Conservation (phyloP, 192 early-diverging fungal genomes). For the Coemansia sp. region DNA sequence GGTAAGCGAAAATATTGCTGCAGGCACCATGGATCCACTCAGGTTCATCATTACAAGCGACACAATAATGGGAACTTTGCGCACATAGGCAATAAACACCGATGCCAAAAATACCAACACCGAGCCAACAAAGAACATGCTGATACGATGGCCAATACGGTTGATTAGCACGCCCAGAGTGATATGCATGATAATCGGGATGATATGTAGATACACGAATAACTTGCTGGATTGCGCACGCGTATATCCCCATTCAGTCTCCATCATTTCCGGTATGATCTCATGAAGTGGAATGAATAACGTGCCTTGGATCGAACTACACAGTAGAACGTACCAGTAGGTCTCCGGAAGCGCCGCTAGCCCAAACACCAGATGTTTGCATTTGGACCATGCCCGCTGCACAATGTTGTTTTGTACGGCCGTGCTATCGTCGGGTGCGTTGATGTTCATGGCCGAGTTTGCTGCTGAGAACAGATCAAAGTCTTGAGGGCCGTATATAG, state of each 20-base stretch:
- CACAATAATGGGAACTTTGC: conserved; percentile 31
- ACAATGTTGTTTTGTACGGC: neutral
- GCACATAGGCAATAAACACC: conserved; percentile 38
- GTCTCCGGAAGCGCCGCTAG: conserved; percentile 46
- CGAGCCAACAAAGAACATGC: conserved; percentile 45
- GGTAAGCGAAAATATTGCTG: conserved; percentile 46
- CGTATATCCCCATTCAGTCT: conserved; percentile 49
- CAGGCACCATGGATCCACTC: conserved; percentile 43
- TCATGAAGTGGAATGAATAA: conserved; percentile 52
- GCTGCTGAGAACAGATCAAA: neutral
- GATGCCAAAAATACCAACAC: conserved; percentile 37
- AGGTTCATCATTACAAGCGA: conserved; percentile 45
- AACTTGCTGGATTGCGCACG: conserved; percentile 44
- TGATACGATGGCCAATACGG: conserved; percentile 52
- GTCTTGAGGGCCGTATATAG: neutral
- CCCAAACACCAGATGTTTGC: conserved; percentile 38
- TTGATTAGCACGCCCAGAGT: conserved; percentile 59
- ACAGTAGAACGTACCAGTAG: conserved; percentile 51
- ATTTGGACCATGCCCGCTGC: conserved; percentile 10
- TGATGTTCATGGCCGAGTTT: neutral
- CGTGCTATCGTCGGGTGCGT: neutral
- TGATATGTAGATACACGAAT: conserved; percentile 54
- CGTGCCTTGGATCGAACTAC: conserved; percentile 48
- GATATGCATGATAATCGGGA: conserved; percentile 58
- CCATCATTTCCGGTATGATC: conserved; percentile 53